phyloP scores from a whole-genome alignment of 164 flowering plant genomes.

The Magnolia changhungtana region DNA sequence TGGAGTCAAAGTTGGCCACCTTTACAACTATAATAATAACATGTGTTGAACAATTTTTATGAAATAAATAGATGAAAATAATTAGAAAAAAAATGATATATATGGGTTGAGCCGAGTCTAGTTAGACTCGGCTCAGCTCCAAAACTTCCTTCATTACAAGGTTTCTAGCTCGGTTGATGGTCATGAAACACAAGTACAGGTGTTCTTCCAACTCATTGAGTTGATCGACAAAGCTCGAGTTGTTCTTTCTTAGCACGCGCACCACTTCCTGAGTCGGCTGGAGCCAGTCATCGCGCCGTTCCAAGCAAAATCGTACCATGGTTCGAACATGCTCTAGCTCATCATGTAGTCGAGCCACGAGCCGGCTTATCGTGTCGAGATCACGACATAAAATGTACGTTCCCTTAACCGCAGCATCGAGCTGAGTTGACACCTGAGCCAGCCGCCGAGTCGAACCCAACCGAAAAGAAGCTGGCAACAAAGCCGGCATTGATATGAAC shows the following conservation, averaged over 20 bases:
- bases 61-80: neutral
- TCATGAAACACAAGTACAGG: slow-evolving; percentile 69
- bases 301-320: slow-evolving; percentile 38
- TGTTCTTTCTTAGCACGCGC: slow-evolving; percentile 42
- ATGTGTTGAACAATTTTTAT: neutral
- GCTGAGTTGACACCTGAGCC: slow-evolving; percentile 38
- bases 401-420: slow-evolving; percentile 68
- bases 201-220: slow-evolving; percentile 79
- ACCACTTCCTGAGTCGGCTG: slow-evolving; percentile 42
- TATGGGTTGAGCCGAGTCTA: slow-evolving; percentile 1
- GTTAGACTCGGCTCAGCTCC: slow-evolving; percentile 16
- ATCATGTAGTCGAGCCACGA: slow-evolving; percentile 50
- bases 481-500: slow-evolving; percentile 41
- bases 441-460: slow-evolving; percentile 24
- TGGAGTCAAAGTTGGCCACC: neutral
- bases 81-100: neutral
- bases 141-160: slow-evolving; percentile 52
- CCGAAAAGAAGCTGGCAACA: slow-evolving; percentile 32
- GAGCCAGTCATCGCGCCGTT: slow-evolving; percentile 26
- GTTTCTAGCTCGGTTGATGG: slow-evolving; percentile 62
- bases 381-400: slow-evolving; percentile 59
- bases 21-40: neutral
- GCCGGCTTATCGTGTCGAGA: slow-evolving; percentile 66
- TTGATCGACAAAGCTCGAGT: slow-evolving; percentile 49
- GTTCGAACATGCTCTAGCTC: slow-evolving; percentile 54